Evolutionary conservation across 805 yeast species (phyloP), one percentile per base, ranked within the genome.

Genomic region (Metschnikowia matae): DNA sequence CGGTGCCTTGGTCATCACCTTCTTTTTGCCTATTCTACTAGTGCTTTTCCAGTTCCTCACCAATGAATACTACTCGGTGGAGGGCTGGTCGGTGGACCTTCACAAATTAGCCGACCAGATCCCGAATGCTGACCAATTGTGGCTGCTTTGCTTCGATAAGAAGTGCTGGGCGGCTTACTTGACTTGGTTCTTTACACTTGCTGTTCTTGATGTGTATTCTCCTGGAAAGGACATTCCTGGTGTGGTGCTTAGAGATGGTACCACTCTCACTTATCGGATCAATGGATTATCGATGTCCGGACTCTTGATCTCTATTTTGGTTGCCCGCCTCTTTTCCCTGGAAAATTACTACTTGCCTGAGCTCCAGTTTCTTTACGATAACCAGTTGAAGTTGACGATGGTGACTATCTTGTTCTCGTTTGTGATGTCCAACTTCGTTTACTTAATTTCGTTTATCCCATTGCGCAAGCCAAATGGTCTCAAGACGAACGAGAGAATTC

Each of bases 201-300:
- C 82, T 4, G 51, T 78, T 0, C 69, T 89, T 40, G 97, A 89
- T 64, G 59, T 84, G 3, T 69, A 87, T 33, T 91, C 92, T 11
- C 77, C 77, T 7, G 96, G 92, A 0, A 77, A 71, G 51, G 66
- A 63, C 21, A 68, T 81, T 58, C 63, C 78, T 32, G 99, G 99
- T 23, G 81, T 84, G 10, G 67, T 64, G 49, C 70, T 92, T 51
- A 77, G 97, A 61, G 96, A 90, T 65, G 94, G 94, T 2, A 76
- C 87, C 0, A 67, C 67, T 44, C 75, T 92, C 53, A 62, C 65
- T 17, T 92, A 92, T 70, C 84, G 86, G 62, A 87, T 94, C 70
- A 92, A 94, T 64, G 98, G 98, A 11, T 66, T 76, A 45, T 71
- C 79, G 23, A 70, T 89, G 52, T 73, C 82, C 29, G 62, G 75